These are phyloP conservation scores for Helianthus tuberosus DNA, from an alignment of 129 eudicot genomes.

Conservation along the genomic window DNA sequence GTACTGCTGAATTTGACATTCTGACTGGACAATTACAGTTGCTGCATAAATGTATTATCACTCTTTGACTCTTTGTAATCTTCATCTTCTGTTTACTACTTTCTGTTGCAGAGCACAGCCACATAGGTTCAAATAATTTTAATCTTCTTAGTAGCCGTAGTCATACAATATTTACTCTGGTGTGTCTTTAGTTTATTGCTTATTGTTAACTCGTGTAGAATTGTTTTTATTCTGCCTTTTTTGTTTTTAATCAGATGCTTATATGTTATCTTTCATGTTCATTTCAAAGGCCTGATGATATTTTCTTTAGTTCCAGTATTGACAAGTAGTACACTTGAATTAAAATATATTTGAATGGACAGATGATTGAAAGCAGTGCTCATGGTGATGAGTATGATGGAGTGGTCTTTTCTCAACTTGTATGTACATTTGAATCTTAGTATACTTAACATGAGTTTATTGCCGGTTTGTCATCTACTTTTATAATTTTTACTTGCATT, in stretches of 20 bases:
- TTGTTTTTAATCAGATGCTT: conserved; percentile 11
- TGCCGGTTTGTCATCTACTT: conserved; percentile 11
- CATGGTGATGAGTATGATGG: conserved; percentile 98
- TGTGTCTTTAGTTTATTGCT: no score
- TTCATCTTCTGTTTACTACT: no score
- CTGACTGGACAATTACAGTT: no score
- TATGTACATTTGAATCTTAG: conserved; percentile 32
- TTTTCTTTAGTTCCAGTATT: conserved; percentile 5
- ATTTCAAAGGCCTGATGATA: conserved; percentile 1
- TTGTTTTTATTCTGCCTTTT: conserved; percentile 20
- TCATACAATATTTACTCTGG: no score
- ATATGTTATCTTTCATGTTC: conserved; percentile 1
- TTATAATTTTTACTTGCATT: conserved; percentile 17
- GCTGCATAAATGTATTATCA: no score
- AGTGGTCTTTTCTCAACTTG: conserved; percentile 93
- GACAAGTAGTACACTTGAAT: neutral
- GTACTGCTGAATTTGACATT: no score
- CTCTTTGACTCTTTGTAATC: no score
- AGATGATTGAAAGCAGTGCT: conserved; percentile 97
- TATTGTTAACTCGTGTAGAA: no score
- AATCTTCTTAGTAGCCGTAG: no score
- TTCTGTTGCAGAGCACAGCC: no score
- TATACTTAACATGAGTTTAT: conserved; percentile 1
- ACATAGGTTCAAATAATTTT: no score
- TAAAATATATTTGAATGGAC: conserved; percentile 22